Evolutionary conservation across 2,329 filamentous ascomycete species (phyloP), one percentile per base, ranked within the genome.

Genomic region (Tricladium varicosporioides): DNA sequence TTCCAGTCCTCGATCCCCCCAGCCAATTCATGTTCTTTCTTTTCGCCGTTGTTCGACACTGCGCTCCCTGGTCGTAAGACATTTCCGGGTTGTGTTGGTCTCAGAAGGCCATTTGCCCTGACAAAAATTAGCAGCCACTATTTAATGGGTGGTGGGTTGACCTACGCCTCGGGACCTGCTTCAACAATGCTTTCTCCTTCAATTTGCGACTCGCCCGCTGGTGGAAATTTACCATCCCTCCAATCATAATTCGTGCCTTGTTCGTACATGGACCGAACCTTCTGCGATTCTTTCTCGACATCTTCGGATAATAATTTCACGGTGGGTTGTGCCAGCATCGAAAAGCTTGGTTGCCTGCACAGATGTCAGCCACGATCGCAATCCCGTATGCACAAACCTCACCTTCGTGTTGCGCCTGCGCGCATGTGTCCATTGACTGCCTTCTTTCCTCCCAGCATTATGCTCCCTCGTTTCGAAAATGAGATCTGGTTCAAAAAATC

Each of bases 1-100:
- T 87, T 81, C 84, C 84, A 88, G 65, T 88, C 84, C 68, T 88
- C 85, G 16, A 86, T 74, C 14, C 83, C 82, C 48, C 83, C 81
- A 13, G 81, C 81, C 43, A 80, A 71, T 65, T 84, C 79, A 58
- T 76, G 75, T 49, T 65, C 62, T 43, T 56, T 58, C 46, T 60
- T 58, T 15, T 64, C 69, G 67, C 58, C 72, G 68, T 51, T 66
- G 36, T 48, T 52, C 16, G 68, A 67, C 16, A 61, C 27, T 5
- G 57, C 59, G 48, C 65, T 71, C 4, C 56, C 58, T 40, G 65
- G 58, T 54, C 67, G 63, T 22, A 51, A 45, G 32, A 51, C 53
- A 33, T 18, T 48, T 16, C 46, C 53, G 44, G 59, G 58, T 13
- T 50, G 44, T 27, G 47, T 47, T 2, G 64, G 54, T 45, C 52